Conservation (phyloP, 305 asterid genomes). For the Fraxinus baroniana region DNA sequence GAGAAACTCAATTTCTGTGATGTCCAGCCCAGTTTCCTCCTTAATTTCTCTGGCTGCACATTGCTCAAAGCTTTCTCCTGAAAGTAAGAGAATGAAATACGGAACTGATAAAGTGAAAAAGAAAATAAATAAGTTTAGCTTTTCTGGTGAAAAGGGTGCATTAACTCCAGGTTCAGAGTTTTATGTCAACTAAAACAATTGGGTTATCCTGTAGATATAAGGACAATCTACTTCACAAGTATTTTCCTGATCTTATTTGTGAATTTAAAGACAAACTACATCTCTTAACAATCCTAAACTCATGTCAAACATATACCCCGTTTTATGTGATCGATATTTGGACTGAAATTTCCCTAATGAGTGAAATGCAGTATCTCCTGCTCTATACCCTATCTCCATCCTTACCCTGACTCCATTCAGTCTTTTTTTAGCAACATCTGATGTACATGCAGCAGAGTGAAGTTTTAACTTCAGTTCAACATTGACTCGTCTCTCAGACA, state of each 20-base stretch:
- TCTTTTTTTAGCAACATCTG: not conserved
- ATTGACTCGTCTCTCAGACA: not conserved
- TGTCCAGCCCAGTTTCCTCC: constrained; percentile 57
- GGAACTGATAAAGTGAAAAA: not conserved
- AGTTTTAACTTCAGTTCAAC: not conserved
- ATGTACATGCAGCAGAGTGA: not conserved
- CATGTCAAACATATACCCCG: not conserved
- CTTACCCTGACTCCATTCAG: not conserved
- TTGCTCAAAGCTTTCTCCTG: constrained; percentile 56
- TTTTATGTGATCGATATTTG: not conserved
- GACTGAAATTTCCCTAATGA: not conserved
- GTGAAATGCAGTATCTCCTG: not conserved
- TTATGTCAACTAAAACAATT: not conserved
- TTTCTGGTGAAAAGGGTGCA: not conserved
- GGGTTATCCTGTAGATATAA: not conserved
- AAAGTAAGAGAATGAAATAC: not conserved
- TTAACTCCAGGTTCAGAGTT: not conserved
- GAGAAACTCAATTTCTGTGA: constrained; percentile 24
- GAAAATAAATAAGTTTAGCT: not conserved
- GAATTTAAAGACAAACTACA: not conserved
- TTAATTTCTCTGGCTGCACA: constrained; percentile 56
- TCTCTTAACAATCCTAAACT: not conserved
- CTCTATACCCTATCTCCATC: not conserved
- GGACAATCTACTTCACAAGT: not conserved
- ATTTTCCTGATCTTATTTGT: not conserved